A percentile compares a stretch with the other conserved stretches of the same genome.
These are phyloP conservation scores for Suillus plorans DNA, from an alignment of 768 basidiomycete species.

Conservation along the genomic window DNA sequence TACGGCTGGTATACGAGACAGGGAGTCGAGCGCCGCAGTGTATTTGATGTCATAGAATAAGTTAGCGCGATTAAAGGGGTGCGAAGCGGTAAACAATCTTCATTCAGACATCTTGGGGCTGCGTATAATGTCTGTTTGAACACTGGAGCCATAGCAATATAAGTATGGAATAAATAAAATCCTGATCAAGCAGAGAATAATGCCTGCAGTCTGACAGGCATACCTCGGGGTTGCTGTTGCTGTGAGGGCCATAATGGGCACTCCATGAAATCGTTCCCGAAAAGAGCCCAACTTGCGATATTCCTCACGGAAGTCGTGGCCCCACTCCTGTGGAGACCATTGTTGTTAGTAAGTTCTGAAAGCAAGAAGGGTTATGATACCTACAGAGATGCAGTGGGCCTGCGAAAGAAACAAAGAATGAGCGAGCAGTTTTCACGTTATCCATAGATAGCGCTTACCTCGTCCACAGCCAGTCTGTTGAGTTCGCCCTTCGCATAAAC, in stretches of 20 bases:
- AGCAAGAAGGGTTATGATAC: slow-evolving; percentile 10
- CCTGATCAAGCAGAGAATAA: neutral
- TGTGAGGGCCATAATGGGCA: slow-evolving; percentile 87
- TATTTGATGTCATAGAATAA: slow-evolving; percentile 83
- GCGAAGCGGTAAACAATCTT: slow-evolving; percentile 60
- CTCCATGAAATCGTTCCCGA: slow-evolving; percentile 58
- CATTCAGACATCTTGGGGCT: slow-evolving; percentile 60
- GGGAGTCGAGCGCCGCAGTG: slow-evolving; percentile 48
- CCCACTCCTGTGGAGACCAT: slow-evolving; percentile 64
- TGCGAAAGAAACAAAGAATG: slow-evolving; percentile 21
- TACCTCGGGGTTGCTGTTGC: slow-evolving; percentile 78
- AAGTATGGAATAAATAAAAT: neutral
- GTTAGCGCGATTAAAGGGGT: slow-evolving; percentile 81
- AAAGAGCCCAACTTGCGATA: slow-evolving; percentile 74
- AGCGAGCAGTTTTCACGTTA: neutral
- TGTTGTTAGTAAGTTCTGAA: neutral
- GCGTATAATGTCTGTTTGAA: slow-evolving; percentile 69
- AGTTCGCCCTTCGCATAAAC: slow-evolving; percentile 57
- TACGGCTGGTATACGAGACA: slow-evolving; percentile 62
- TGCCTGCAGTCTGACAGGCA: slow-evolving; percentile 14
- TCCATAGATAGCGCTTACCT: slow-evolving; percentile 43
- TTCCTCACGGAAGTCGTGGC: slow-evolving; percentile 75
- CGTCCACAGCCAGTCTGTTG: slow-evolving; percentile 78
- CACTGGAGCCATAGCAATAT: slow-evolving; percentile 40
- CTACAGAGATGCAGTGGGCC: slow-evolving; percentile 84